Conservation (phyloP, 2,329 filamentous ascomycete genomes). For the Monilinia aucupariae region DNA sequence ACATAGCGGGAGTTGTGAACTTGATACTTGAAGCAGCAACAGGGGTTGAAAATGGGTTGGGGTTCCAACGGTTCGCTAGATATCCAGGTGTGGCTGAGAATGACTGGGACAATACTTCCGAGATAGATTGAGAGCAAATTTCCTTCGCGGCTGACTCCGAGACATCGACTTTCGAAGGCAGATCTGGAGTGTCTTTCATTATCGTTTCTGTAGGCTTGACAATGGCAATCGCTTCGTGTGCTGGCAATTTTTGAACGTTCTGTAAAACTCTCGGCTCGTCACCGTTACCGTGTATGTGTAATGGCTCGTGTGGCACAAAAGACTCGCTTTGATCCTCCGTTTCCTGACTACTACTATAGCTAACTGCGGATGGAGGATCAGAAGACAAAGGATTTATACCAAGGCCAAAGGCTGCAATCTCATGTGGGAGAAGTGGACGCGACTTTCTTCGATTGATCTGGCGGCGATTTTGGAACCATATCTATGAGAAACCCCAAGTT, state of each 20-base stretch:
- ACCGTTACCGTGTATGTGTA: conserved; percentile 8
- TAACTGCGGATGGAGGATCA: conserved; percentile 27
- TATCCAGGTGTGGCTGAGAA: conserved; percentile 35
- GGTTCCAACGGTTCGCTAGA: conserved; percentile 51
- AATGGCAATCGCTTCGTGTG: background rate
- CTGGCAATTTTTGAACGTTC: background rate
- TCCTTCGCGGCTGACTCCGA: conserved; percentile 13
- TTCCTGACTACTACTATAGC: conserved; percentile 26
- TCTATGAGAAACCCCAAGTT: conserved; percentile 47
- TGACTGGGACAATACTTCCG: conserved; percentile 27
- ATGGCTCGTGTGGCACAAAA: conserved; percentile 9
- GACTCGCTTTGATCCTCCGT: conserved; percentile 17
- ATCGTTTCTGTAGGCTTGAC: background rate
- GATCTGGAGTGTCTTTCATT: background rate
- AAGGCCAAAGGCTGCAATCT: conserved; percentile 59
- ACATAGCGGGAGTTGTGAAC: conserved; percentile 43
- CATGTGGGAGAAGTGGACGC: conserved; percentile 72
- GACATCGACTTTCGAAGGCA: background rate
- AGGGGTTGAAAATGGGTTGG: conserved; percentile 47
- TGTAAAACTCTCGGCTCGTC: conserved; percentile 1
- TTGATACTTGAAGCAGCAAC: conserved; percentile 35
- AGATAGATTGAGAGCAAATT: conserved; percentile 21
- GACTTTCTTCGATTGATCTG: conserved; percentile 91
- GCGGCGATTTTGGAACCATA: conserved; percentile 95
- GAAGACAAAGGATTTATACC: conserved; percentile 37